Evolutionary conservation across 768 basidiomycete species (phyloP).

Genomic region (Suillus luteus): DNA sequence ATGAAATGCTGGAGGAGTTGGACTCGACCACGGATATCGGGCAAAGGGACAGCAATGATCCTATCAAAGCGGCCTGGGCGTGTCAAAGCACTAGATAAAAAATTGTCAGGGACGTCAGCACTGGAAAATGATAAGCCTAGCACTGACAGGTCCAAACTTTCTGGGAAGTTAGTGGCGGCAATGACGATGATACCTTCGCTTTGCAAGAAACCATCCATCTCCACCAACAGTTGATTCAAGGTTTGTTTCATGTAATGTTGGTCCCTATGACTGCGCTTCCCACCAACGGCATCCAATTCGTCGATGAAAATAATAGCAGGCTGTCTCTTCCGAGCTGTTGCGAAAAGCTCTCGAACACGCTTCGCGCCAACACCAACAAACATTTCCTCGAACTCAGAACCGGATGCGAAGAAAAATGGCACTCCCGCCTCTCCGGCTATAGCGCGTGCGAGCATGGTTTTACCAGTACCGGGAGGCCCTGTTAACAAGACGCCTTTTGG

Average conservation of each 20-base stretch:
- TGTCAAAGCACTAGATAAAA: slow-evolving; percentile 72
- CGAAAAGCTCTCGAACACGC: slow-evolving; percentile 92
- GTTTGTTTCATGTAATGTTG: slow-evolving; percentile 94
- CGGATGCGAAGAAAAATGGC: slow-evolving; percentile 95
- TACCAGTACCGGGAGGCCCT: slow-evolving; percentile 91
- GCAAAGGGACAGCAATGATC: slow-evolving; percentile 87
- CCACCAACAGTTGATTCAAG: slow-evolving; percentile 93
- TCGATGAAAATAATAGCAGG: slow-evolving; percentile 99
- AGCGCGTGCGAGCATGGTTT: slow-evolving; percentile 85
- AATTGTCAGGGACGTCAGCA: slow-evolving; percentile 17
- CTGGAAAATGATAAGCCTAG: slow-evolving; percentile 7
- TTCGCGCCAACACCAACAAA: slow-evolving; percentile 96
- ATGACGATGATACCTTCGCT: slow-evolving; percentile 94
- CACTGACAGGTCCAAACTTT: slow-evolving; percentile 85
- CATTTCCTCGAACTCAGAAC: slow-evolving; percentile 98
- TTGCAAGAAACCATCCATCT: slow-evolving; percentile 96
- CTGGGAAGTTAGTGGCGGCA: slow-evolving; percentile 97
- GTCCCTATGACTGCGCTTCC: slow-evolving; percentile 80
- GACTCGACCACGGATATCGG: slow-evolving; percentile 93
- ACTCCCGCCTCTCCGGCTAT: slow-evolving; percentile 98
- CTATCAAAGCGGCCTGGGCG: slow-evolving; percentile 97
- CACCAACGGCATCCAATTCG: slow-evolving; percentile 92
- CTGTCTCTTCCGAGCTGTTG: slow-evolving; percentile 89
- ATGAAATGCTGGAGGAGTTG: slow-evolving; percentile 94
- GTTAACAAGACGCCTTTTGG: slow-evolving; percentile 92